Evolutionary conservation across 257 asterid species (phyloP), one percentile per base, ranked within the genome.

Genomic region (Solanum megistacrolobum): DNA sequence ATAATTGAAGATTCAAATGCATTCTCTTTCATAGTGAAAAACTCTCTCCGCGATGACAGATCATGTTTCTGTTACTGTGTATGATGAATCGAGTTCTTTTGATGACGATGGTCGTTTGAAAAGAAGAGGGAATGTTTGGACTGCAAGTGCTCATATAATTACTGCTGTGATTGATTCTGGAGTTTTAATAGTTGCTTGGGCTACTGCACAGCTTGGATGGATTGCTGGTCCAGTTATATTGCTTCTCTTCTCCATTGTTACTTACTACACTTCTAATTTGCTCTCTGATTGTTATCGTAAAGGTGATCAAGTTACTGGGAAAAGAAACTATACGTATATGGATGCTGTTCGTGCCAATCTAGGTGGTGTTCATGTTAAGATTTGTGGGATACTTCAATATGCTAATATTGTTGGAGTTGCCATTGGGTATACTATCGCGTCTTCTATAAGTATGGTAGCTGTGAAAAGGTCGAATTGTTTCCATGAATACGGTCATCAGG

Each of bases 371-470:
- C 91, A 90, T 94, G 91, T 89, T 39, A 39, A 91, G 87, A 90
- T 93, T 72, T 95, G 98, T 92, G 94, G 94, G 21, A 8, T 89
- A 21, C 94, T 91, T 83, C 97, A 93, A 81, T 95, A 93, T 87
- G 91, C 89, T 78, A 93, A 94, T 90, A 88, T 95, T 5, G 36
- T 88, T 86, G 98, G 98, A 32, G 91, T 87, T 88, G 87, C 90
- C 18, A 83, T 95, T 34, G 98, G 97, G 69, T 95, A 95, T 55
- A 92, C 98, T 20, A 92, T 95, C 68, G 94, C 97, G 2, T 93
- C 97, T 14, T 92, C 98, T 13, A 93, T 95, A 72, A 94, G 97
- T 89, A 92, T 93, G 94, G 94, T 91, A 95, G 97, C 97, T n/a
- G 88, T 94, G 34, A 89, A 90, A 87, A 94, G 93, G 88, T 94